A percentile compares a stretch with the other conserved stretches of the same genome.
phyloP scores from a whole-genome alignment of 306 rosid species.

The Mucuna pruriens region DNA sequence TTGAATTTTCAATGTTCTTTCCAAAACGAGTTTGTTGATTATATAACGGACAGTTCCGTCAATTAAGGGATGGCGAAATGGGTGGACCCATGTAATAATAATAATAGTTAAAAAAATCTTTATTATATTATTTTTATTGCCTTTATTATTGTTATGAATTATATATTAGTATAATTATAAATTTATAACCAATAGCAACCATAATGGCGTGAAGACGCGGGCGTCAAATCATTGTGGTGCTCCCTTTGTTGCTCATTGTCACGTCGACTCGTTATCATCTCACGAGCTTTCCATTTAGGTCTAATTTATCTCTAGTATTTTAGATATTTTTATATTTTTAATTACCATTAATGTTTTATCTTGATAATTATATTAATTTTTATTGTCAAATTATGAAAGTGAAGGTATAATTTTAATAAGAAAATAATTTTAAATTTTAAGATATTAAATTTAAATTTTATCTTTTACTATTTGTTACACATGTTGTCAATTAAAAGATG shows the following conservation, averaged over 20 bases:
- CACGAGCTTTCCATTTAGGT: not conserved
- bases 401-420: not conserved
- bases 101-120: not conserved
- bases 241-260: not conserved
- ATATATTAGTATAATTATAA: not conserved
- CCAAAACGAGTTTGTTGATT: not conserved
- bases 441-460: too few species aligned
- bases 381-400: too few species aligned
- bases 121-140: not conserved
- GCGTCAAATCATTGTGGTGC: slow-evolving; percentile 10
- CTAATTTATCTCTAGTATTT: not conserved
- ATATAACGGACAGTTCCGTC: slow-evolving; percentile 19
- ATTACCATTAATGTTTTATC: not conserved
- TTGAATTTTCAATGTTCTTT: not conserved
- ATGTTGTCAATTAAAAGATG: not conserved
- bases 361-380: not conserved
- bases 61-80: not conserved
- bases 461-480: not conserved
- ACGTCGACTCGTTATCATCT: not conserved
- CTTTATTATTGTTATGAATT: not conserved
- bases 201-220: not conserved
- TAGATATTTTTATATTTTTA: not conserved
- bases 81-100: not conserved
- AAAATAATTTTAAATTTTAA: too few species aligned
- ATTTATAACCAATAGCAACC: slow-evolving; percentile 1